Evolutionary conservation across 116 monocot species (phyloP).

Genomic region (Phalaenopsis hybrid): DNA sequence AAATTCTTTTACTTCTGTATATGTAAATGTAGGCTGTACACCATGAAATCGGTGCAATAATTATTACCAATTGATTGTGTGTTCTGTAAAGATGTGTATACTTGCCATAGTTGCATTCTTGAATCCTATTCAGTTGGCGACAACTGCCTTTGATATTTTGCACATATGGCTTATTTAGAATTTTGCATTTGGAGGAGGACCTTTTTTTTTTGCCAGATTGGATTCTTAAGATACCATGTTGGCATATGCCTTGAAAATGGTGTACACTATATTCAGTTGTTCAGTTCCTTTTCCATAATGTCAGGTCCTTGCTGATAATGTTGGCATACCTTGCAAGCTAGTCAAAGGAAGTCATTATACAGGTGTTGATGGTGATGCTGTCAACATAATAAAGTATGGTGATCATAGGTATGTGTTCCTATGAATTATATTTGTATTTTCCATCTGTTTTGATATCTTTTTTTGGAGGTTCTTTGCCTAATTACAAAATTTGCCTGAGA

Average conservation of each 20-base stretch:
- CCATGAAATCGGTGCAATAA: neutral
- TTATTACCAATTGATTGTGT: neutral
- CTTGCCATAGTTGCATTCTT: neutral
- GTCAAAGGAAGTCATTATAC: constrained; percentile 98
- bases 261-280: neutral
- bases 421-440: neutral
- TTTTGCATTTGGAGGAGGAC: neutral
- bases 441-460: neutral
- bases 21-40: neutral
- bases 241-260: neutral
- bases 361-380: constrained; percentile 92
- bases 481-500: neutral
- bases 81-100: neutral
- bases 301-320: constrained; percentile 91
- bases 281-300: constrained; percentile 7
- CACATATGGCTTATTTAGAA: neutral
- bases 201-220: neutral
- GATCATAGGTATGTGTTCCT: constrained; percentile 33
- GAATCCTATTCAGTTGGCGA: neutral
- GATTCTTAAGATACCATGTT: neutral
- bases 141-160: neutral
- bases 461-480: neutral
- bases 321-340: constrained; percentile 84
- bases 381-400: constrained; percentile 82
- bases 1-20: neutral